A percentile compares a stretch with the other conserved stretches of the same genome.
Conservation (phyloP, 441 rosid species). For the Mallotus japonicus region DNA sequence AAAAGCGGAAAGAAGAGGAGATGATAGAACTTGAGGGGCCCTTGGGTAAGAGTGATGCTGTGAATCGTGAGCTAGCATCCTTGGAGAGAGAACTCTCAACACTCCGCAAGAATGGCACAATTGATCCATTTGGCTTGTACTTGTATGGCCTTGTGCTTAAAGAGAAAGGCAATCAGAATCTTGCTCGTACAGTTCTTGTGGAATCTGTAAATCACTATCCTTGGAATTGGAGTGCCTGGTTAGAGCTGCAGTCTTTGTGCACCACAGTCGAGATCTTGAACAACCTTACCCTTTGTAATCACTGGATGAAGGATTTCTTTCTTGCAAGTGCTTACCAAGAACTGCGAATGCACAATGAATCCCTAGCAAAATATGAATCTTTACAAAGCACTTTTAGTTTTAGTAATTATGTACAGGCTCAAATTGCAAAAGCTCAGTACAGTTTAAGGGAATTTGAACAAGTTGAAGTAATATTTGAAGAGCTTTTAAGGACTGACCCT, state of each 20-base stretch:
- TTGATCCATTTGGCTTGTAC: constrained; percentile 86
- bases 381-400: constrained; percentile 68
- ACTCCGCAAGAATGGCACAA: constrained; percentile 62
- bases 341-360: constrained; percentile 80
- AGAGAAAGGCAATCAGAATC: constrained; percentile 76
- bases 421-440: constrained; percentile 87
- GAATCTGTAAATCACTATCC: constrained; percentile 93
- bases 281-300: constrained; percentile 67
- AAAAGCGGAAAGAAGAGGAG: constrained; percentile 94
- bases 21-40: constrained; percentile 88
- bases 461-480: constrained; percentile 90
- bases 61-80: constrained; percentile 68
- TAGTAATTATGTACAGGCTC: constrained; percentile 89
- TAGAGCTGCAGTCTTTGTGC: constrained; percentile 78
- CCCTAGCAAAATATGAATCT: constrained; percentile 65
- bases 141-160: constrained; percentile 87
- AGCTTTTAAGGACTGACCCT: constrained; percentile 78
- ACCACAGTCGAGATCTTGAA: constrained; percentile 63
- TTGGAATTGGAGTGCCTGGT: constrained; percentile 99
- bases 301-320: constrained; percentile 97
- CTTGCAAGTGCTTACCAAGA: constrained; percentile 82
- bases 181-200: constrained; percentile 70
- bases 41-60: constrained; percentile 70
- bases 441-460: constrained; percentile 87
- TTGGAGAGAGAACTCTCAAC: constrained; percentile 79